Percentiles rank a stretch among this genome's conserved stretches.
Conservation (phyloP, 352 stramenopile species). For the Plasmopara viticola region DNA sequence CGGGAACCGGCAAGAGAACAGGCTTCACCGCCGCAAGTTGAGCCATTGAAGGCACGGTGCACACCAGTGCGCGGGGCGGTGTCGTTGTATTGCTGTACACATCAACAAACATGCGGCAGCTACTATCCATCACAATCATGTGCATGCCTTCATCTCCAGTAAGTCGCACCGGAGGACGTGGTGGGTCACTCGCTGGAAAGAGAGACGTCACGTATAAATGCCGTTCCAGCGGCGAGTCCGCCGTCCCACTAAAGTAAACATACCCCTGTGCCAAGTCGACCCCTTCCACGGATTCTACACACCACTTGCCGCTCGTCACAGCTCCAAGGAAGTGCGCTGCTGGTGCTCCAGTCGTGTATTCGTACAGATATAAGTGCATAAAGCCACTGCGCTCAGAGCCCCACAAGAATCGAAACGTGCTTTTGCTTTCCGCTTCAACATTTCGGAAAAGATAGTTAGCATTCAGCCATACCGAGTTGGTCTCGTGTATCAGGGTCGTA, state of each 20-base stretch:
- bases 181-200: slow-evolving; percentile 33
- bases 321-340: slow-evolving; percentile 41
- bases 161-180: slow-evolving; percentile 51
- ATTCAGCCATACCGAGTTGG: slow-evolving; percentile 92
- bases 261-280: slow-evolving; percentile 73
- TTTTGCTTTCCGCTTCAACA: slow-evolving; percentile 68
- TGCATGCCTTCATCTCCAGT: slow-evolving; percentile 84
- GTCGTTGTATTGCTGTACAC: slow-evolving; percentile 76
- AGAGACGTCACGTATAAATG: slow-evolving; percentile 87
- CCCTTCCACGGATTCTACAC: slow-evolving; percentile 78
- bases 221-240: slow-evolving; percentile 83
- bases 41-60: slow-evolving; percentile 39
- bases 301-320: slow-evolving; percentile 64
- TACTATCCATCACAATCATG: slow-evolving; percentile 86
- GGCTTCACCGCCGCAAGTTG: slow-evolving; percentile 26
- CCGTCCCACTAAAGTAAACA: slow-evolving; percentile 87
- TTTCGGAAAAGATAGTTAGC: slow-evolving; percentile 91
- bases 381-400: slow-evolving; percentile 91
- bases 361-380: slow-evolving; percentile 96
- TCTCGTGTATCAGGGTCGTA: slow-evolving; percentile 85
- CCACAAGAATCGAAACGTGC: slow-evolving; percentile 93
- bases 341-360: slow-evolving; percentile 35
- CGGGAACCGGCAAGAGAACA: slow-evolving; percentile 6
- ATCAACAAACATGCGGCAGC: slow-evolving; percentile 74
- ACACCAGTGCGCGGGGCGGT: slow-evolving; percentile 52